phyloP scores from a whole-genome alignment of 768 basidiomycete species.

The Amanita exitialis region DNA sequence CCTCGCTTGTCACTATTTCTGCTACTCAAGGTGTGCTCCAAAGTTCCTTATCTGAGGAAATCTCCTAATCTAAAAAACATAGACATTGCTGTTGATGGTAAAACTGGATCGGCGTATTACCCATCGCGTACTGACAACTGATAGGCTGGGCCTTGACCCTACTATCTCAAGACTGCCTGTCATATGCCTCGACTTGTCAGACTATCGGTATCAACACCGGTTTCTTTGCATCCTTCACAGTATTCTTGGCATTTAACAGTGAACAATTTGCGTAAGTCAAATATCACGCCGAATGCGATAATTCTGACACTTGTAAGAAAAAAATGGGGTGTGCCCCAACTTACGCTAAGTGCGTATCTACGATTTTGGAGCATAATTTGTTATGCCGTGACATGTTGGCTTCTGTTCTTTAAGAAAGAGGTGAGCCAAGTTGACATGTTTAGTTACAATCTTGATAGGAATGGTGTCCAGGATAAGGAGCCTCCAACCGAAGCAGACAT shows the following conservation, averaged over 20 bases:
- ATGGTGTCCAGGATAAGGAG: constrained; percentile 60
- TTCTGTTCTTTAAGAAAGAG: constrained; percentile 84
- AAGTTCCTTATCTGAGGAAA: not conserved
- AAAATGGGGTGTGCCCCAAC: constrained; percentile 69
- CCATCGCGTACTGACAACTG: not conserved
- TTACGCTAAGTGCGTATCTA: constrained; percentile 71
- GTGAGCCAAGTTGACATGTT: constrained; percentile 25
- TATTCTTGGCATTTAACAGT: constrained; percentile 94
- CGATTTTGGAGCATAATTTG: constrained; percentile 81
- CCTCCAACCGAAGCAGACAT: constrained; percentile 68
- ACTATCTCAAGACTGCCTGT: constrained; percentile 87
- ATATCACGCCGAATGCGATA: not conserved
- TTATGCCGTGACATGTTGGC: constrained; percentile 79
- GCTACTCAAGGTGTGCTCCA: constrained; percentile 80
- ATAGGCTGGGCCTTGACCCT: constrained; percentile 73
- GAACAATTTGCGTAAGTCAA: constrained; percentile 72
- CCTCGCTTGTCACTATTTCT: constrained; percentile 85
- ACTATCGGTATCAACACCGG: constrained; percentile 96
- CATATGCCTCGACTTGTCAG: constrained; percentile 96
- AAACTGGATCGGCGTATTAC: constrained; percentile 1
- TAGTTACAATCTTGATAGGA: not conserved
- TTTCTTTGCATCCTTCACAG: constrained; percentile 93
- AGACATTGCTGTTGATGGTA: constrained; percentile 99
- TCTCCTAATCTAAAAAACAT: constrained; percentile 11
- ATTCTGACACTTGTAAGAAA: constrained; percentile 24